Percentiles rank a stretch among this genome's conserved stretches.
Evolutionary conservation across 2,329 filamentous ascomycete genomes (phyloP).

Genomic region (Mycosphaerella sp.): DNA sequence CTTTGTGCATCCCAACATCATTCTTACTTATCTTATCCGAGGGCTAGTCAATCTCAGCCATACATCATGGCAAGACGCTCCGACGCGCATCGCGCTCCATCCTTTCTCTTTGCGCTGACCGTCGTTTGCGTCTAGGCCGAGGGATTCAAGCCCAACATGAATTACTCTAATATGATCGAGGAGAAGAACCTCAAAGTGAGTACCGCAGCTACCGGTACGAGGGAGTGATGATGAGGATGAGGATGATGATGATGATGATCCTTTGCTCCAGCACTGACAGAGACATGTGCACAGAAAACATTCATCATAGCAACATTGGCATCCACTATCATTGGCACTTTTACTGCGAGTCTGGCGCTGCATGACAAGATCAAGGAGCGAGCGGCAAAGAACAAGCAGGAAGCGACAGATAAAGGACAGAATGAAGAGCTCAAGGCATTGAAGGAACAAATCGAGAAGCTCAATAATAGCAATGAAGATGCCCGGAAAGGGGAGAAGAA

Average conservation of each 20-base stretch:
- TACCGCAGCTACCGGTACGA: background rate
- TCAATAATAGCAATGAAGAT: slow-evolving; percentile 15
- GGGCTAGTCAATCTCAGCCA: slow-evolving; percentile 1
- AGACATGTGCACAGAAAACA: slow-evolving; percentile 30
- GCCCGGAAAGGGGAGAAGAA: slow-evolving; percentile 26
- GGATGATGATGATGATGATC: too few species aligned
- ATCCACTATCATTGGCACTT: slow-evolving; percentile 41
- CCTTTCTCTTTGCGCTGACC: slow-evolving; percentile 6
- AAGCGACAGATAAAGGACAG: slow-evolving; percentile 20
- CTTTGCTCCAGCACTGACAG: background rate
- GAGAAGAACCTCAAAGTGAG: slow-evolving; percentile 40
- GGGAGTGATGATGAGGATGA: background rate
- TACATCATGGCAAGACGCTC: slow-evolving; percentile 12
- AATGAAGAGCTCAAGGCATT: slow-evolving; percentile 23
- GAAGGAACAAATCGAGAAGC: slow-evolving; percentile 27
- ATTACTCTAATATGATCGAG: slow-evolving; percentile 42
- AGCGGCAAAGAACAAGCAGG: slow-evolving; percentile 29
- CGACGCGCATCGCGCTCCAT: slow-evolving; percentile 6
- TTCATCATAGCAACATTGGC: slow-evolving; percentile 42
- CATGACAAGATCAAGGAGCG: slow-evolving; percentile 36
- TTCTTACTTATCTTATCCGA: background rate
- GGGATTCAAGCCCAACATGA: slow-evolving; percentile 32
- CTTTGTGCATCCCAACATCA: slow-evolving; percentile 5
- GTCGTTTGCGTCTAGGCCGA: slow-evolving; percentile 7
- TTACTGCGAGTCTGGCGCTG: slow-evolving; percentile 40